Evolutionary conservation across 2,329 filamentous ascomycete species (phyloP), one percentile per base, ranked within the genome.

Genomic region (Trichoderma afroharzianum): DNA sequence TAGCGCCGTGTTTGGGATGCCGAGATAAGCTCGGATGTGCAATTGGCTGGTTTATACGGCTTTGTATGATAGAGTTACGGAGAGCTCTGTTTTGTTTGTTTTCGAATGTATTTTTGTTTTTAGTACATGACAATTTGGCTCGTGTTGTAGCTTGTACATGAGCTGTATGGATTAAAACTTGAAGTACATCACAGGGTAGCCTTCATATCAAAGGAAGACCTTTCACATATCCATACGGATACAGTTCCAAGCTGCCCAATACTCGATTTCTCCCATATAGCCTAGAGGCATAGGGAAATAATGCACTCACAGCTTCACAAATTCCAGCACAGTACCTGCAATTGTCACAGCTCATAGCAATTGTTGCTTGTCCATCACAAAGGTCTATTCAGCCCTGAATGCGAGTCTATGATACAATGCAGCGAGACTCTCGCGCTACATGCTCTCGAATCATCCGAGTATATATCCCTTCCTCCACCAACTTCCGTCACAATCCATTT

Each of bases 321-420:
- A 28, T n/a, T 47, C 6, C 15, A 5, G 8, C 26, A 47, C 6
- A 14, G 50, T 47, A 8, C 26, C 36, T 3, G 5, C n/a, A 15
- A 15, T 4, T 4, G 14, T 24, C 43, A 55, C 24, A 14, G 21
- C n/a, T 18, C 32, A 12, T 33, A 15, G 28, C 18, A 32, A 9
- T 63, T 59, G 12, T 69, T 43, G 32, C 68, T 71, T 55, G 26
- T 66, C 71, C 70, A 73, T 76, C 75, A 74, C 71, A 74, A 75
- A 73, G 70, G 79, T 80, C 77, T 80, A 80, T 80, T 78, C 74
- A 78, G 76, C 74, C 78, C 74, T 73, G 63, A 75, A 77, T 78
- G 77, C 78, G 76, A 79, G 76, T 81, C 81, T 83, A 83, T 83
- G 81, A 79, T 84, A 84, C 82, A 84, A 73, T 78, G 67, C 59